Percentiles rank a stretch among this genome's conserved stretches.
Evolutionary conservation across 495 filamentous ascomycete genomes (phyloP).

Genomic region (Aspergillus baeticus): DNA sequence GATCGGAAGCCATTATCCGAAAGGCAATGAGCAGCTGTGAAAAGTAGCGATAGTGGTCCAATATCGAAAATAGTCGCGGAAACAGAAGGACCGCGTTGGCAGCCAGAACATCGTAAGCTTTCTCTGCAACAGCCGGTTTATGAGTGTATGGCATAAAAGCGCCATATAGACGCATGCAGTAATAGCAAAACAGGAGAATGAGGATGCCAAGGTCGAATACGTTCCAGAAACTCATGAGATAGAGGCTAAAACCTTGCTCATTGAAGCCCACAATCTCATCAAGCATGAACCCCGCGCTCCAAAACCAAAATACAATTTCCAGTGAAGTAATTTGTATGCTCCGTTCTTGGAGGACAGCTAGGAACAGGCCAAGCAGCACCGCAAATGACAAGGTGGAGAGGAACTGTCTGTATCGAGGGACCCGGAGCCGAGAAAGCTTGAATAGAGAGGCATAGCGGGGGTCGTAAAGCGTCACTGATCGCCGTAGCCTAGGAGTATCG

Average conservation of each 20-base stretch:
- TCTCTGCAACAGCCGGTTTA: conserved; percentile 63
- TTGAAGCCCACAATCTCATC: conserved; percentile 91
- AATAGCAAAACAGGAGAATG: conserved; percentile 82
- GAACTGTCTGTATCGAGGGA: conserved; percentile 86
- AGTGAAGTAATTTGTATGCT: conserved; percentile 74
- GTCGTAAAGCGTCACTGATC: conserved; percentile 85
- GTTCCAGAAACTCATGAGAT: conserved; percentile 97
- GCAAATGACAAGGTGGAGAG: conserved; percentile 82
- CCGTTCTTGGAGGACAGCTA: conserved; percentile 69
- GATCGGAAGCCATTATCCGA: conserved; percentile 85
- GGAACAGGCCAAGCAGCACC: conserved; percentile 76
- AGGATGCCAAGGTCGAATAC: conserved; percentile 88
- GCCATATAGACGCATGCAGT: conserved; percentile 82
- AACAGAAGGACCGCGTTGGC: conserved; percentile 86
- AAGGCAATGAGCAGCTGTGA: conserved; percentile 92
- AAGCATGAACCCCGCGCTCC: conserved; percentile 96
- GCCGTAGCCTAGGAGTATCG: conserved; percentile 39
- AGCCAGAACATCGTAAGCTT: conserved; percentile 88
- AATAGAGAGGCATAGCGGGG: conserved; percentile 84
- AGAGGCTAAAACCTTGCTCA: conserved; percentile 89
- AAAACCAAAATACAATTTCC: conserved; percentile 92
- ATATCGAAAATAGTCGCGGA: conserved; percentile 83
- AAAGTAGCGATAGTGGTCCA: conserved; percentile 94
- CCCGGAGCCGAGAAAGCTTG: conserved; percentile 84
- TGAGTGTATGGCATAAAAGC: conserved; percentile 70